A percentile compares a stretch with the other conserved stretches of the same genome.
Evolutionary conservation across 768 basidiomycete genomes (phyloP).

Genomic region (Paxillus rubicundulus): DNA sequence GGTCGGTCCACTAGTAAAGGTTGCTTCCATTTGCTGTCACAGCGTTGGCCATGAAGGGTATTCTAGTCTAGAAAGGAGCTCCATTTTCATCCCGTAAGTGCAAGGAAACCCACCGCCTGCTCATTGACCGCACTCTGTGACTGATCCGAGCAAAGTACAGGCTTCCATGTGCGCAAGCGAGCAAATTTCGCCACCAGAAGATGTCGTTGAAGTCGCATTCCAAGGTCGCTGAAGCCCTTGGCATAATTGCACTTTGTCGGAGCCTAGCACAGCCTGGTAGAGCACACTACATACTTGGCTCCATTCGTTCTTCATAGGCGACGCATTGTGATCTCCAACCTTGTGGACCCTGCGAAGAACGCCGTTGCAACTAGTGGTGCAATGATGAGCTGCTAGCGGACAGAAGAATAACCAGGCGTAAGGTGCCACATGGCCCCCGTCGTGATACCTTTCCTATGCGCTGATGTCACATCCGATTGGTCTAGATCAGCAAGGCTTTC

Average conservation of each 20-base stretch:
- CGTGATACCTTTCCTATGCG: conserved; percentile 6
- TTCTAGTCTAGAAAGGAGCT: conserved; percentile 9
- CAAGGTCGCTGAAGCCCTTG: not conserved
- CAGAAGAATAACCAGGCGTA: not conserved
- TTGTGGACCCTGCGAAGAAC: conserved; percentile 3
- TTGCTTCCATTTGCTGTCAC: not conserved
- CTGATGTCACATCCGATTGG: conserved; percentile 4
- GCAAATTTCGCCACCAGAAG: conserved; percentile 9
- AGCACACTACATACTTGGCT: conserved; percentile 1
- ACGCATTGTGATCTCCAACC: not conserved
- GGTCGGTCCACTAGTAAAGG: not conserved
- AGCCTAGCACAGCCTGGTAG: not conserved
- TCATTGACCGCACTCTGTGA: not conserved
- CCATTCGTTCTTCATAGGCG: conserved; percentile 5
- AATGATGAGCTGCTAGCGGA: conserved; percentile 9
- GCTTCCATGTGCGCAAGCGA: not conserved
- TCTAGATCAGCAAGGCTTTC: not conserved
- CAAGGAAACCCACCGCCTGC: conserved; percentile 3
- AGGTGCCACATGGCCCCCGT: conserved; percentile 12
- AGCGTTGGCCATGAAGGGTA: too few relatives aligned
- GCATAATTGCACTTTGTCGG: not conserved
- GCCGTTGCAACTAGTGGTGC: not conserved
- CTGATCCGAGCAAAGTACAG: not conserved
- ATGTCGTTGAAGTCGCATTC: conserved; percentile 7
- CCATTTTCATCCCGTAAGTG: conserved; percentile 15